These are phyloP conservation scores for Dimargaris verticillata DNA, from an alignment of 192 early-diverging fungal species.

Conservation along the genomic window DNA sequence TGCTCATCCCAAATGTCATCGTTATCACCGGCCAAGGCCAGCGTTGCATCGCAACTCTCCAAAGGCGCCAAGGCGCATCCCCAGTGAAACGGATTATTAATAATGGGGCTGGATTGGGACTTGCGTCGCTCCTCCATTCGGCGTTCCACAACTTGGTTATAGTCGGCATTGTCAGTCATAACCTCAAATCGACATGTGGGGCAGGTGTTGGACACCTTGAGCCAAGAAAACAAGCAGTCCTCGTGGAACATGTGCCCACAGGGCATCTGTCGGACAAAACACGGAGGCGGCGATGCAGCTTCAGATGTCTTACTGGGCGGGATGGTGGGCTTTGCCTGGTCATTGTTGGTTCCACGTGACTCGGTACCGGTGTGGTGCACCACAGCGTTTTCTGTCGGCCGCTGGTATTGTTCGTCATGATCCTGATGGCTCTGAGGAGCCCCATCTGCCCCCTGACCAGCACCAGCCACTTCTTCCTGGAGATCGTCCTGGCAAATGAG, in stretches of 20 bases:
- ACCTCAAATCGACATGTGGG: slow-evolving; percentile 23
- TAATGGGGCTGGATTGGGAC: neutral
- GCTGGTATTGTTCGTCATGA: too few relatives aligned
- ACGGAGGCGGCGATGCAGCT: neutral
- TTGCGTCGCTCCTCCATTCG: slow-evolving; percentile 17
- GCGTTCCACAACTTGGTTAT: slow-evolving; percentile 13
- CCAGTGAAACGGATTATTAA: neutral
- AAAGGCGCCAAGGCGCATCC: neutral
- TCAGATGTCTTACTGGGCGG: neutral
- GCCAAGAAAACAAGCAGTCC: slow-evolving; percentile 19
- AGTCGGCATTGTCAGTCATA: slow-evolving; percentile 21
- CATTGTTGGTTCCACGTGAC: neutral
- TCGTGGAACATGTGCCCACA: slow-evolving; percentile 23
- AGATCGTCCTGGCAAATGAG: slow-evolving; percentile 14
- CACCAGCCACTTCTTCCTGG: neutral
- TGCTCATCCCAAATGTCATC: neutral
- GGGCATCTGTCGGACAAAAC: slow-evolving; percentile 16
- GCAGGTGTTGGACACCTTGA: slow-evolving; percentile 18
- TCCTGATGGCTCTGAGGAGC: too few relatives aligned
- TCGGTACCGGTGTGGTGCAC: too few relatives aligned
- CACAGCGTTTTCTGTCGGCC: too few relatives aligned
- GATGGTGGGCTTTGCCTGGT: neutral
- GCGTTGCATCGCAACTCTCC: neutral
- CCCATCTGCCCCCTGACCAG: too few relatives aligned
- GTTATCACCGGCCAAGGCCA: neutral